Conservation (phyloP, 768 basidiomycete species). For the Sporobolomyces phaffii region DNA sequence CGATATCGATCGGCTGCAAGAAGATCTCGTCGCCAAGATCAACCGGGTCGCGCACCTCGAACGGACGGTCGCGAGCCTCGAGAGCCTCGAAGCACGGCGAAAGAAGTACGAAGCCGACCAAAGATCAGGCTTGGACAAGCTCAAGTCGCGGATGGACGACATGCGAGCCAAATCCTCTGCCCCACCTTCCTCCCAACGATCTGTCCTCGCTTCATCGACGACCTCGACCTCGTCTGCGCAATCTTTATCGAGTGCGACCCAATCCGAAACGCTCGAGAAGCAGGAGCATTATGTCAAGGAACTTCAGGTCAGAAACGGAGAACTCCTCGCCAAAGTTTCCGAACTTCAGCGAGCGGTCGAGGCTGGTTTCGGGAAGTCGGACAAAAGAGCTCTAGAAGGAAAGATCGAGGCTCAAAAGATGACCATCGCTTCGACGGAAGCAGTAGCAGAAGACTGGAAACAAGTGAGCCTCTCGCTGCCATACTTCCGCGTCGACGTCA, state of each 20-base stretch:
- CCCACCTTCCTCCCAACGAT: neutral
- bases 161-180: conserved; percentile 8
- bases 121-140: conserved; percentile 21
- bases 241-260: neutral
- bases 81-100: conserved; percentile 12
- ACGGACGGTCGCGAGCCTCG: conserved; percentile 5
- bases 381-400: neutral
- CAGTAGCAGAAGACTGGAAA: conserved; percentile 5
- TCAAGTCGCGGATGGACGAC: conserved; percentile 25
- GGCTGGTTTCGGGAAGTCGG: neutral
- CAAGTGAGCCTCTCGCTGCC: conserved; percentile 20
- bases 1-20: neutral
- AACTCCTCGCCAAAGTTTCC: neutral
- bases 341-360: conserved; percentile 7
- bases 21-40: neutral
- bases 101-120: conserved; percentile 14
- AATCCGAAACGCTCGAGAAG: neutral
- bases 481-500: no score
- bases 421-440: neutral
- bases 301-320: conserved; percentile 17
- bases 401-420: neutral
- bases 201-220: neutral
- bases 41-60: conserved; percentile 3
- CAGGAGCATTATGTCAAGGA: conserved; percentile 13
- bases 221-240: neutral